Base-by-base conservation (phyloP, 345 rosid genomes). In the Bruguiera sexangula region DNA sequence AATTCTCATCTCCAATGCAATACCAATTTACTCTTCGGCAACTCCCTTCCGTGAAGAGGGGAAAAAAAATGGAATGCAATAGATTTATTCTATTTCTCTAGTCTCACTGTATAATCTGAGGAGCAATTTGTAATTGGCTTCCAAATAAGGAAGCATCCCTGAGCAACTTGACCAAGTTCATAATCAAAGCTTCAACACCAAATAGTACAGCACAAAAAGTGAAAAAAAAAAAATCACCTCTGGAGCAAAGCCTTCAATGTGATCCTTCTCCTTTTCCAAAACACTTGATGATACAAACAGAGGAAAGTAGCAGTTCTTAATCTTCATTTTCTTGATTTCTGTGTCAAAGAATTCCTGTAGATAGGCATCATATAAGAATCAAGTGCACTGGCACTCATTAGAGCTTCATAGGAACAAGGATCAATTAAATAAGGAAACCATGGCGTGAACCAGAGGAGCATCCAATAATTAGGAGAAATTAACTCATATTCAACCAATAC, bases 301-400 rank as follows among this genome's bases (percentile, higher is more conserved):
- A 65, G 99, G 99, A 82, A 92, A 95, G 77, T 92, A 95, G 71
- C 98, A 95, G 74, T 89, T 92, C 83, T 92, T 85, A 62, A 92
- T 86, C 73, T 92, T 90, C 97, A 92, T 87, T 71, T 87, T 90
- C 84, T 95, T 92, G 67, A 95, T 92, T 68, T 95, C 94, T 15
- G 86, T 87, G 78, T 95, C 97, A 72, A 95, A 95, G 86, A 95
- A 95, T 30, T 39, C 78, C 97, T 95, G 89, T 73, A 79, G 11
- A 79, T 20, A 43, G 69, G 62, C 70, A 75, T 21, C 22, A 70
- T 13, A 55, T 9, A 10, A 55, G 15, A 55, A 55, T 55, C 29
- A n/a, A 11, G 30, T n/a, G 27, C 59, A 55, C 30, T 55, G 15
- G 59, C 36, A 39, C 16, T 39, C 16, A 39, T 10, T 11, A 39